Base-by-base conservation (phyloP, 2,329 filamentous ascomycete genomes). In the Nemania serpens region DNA sequence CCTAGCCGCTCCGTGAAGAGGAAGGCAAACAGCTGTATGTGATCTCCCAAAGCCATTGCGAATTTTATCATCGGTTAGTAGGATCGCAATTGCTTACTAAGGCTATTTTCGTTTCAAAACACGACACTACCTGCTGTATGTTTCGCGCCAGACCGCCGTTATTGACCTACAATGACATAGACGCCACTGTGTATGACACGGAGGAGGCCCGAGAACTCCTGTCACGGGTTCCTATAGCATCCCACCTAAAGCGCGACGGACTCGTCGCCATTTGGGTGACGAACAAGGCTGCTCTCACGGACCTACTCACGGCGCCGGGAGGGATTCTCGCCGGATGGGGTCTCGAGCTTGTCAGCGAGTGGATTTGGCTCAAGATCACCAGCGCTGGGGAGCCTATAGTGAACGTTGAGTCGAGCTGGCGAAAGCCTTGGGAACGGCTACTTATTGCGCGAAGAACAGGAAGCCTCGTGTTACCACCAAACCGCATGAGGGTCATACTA, bases 341-440 rank as follows among this genome's bases (percentile, higher is more conserved):
- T 22, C 75, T 94, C 0, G 81, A 87, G 53, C 71, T 85, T 11
- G 78, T 85, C 0, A 84, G 88, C 50, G 89, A 93, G 71, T 94
- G 91, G 90, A 81, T 87, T 2, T 95, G 91, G 91, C 74, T 93
- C 50, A 95, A 95, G 73, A 81, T 89, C 11, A 91, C 91, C 0
- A 73, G 74, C 0, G 66, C 73, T 0, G 91, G 91, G 0, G 85
- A 89, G 71, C 87, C 89, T 0, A 79, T 93, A 29, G 84, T 83
- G 60, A 74, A 81, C 34, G 57, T 91, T 2, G 81, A 87, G 34
- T 84, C 84, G 3, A 62, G 74, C 2, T 91, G 87, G 87, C 82
- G 90, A 65, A 92, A 88, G 75, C 90, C 91, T 0, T 94, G 91
- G 81, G 91, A 95, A 75, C 80, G 88, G 50, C 74, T 93, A 22